Conservation (phyloP, 2,329 filamentous ascomycete species). For the Aspergillaceae sp. region DNA sequence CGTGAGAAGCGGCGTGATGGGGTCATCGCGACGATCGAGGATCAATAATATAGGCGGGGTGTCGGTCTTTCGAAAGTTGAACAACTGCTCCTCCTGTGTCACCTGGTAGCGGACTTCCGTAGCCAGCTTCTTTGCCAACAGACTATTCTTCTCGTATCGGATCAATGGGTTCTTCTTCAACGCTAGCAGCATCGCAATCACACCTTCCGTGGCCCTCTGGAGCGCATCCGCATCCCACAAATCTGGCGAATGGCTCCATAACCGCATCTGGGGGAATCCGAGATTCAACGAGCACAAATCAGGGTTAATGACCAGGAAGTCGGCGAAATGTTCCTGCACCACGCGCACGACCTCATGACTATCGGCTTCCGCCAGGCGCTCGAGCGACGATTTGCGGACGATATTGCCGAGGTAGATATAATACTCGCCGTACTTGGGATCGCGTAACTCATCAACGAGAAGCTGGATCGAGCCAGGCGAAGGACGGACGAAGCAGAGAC, state of each 20-base stretch:
- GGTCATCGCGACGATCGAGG: slow-evolving; percentile 85
- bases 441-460: slow-evolving; percentile 87
- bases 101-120: slow-evolving; percentile 88
- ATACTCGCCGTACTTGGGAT: slow-evolving; percentile 97
- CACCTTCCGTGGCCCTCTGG: slow-evolving; percentile 75
- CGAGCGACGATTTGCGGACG: slow-evolving; percentile 89
- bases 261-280: slow-evolving; percentile 59
- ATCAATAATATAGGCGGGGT: slow-evolving; percentile 88
- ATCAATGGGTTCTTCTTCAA: slow-evolving; percentile 96
- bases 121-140: slow-evolving; percentile 83
- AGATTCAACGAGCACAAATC: slow-evolving; percentile 80
- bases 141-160: slow-evolving; percentile 83
- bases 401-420: slow-evolving; percentile 97
- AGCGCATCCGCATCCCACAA: slow-evolving; percentile 85
- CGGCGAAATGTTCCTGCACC: slow-evolving; percentile 93
- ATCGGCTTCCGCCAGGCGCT: slow-evolving; percentile 89
- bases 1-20: slow-evolving; percentile 84
- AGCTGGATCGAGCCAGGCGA: slow-evolving; percentile 88
- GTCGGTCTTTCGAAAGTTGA: slow-evolving; percentile 91
- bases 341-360: slow-evolving; percentile 93
- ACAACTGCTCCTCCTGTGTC: slow-evolving; percentile 90
- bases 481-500: slow-evolving; percentile 84
- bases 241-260: slow-evolving; percentile 77
- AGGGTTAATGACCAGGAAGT: slow-evolving; percentile 90
- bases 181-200: slow-evolving; percentile 73